Evolutionary conservation across 179 eudicot species (phyloP).

Genomic region (Nepenthes alata): DNA sequence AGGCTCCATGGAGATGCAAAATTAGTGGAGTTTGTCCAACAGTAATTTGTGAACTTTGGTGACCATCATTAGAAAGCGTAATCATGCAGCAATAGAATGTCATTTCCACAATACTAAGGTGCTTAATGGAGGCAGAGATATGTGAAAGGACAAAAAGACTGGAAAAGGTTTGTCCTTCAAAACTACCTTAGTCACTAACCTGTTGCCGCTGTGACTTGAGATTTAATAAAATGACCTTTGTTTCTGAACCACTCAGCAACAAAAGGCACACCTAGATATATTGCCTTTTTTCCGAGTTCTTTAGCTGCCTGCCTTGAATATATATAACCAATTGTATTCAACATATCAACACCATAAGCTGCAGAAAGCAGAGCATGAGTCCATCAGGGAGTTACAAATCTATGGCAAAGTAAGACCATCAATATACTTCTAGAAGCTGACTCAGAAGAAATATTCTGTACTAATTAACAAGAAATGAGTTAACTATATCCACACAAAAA

Average conservation of each 20-base stretch:
- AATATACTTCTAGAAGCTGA: background rate
- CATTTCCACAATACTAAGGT: background rate
- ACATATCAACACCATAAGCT: conserved; percentile 97
- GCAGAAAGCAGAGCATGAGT: conserved; percentile 19
- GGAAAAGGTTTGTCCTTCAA: background rate
- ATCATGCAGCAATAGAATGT: too few relatives aligned
- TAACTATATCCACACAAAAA: too few relatives aligned
- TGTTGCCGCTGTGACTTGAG: conserved; percentile 98
- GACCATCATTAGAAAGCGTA: too few relatives aligned
- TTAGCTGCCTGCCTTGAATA: conserved; percentile 93
- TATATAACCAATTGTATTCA: conserved; percentile 93
- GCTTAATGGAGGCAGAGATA: conserved; percentile 2
- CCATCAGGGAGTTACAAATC: conserved; percentile 10
- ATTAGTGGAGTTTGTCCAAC: background rate
- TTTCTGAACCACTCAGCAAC: conserved; percentile 99
- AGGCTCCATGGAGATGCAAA: too few relatives aligned
- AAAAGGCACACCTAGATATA: conserved; percentile 83
- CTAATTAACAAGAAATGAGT: too few relatives aligned
- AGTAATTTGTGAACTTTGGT: background rate
- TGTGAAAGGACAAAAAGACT: background rate
- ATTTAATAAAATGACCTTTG: conserved; percentile 90
- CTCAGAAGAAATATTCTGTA: too few relatives aligned
- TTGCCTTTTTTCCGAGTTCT: conserved; percentile 94
- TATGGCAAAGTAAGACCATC: background rate
- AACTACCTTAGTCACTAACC: conserved; percentile 32